These are phyloP conservation scores for Neoboletus magnificus DNA, from an alignment of 768 basidiomycete genomes.

Conservation along the genomic window DNA sequence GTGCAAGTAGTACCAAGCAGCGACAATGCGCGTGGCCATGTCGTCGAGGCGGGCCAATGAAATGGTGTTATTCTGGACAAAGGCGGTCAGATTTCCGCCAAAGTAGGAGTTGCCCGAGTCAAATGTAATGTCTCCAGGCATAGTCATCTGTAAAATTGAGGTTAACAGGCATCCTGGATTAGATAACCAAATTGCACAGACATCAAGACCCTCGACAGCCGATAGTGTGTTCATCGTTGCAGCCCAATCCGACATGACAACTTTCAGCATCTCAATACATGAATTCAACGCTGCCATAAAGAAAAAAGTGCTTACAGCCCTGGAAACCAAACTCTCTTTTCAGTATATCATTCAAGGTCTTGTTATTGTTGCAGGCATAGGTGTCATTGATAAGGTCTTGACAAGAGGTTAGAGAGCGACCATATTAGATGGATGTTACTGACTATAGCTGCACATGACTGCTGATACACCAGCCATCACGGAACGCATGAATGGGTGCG, in stretches of 20 bases:
- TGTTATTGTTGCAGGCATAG: slow-evolving; percentile 63
- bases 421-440: neutral
- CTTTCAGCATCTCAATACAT: slow-evolving; percentile 24
- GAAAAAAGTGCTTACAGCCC: slow-evolving; percentile 41
- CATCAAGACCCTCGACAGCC: slow-evolving; percentile 61
- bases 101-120: slow-evolving; percentile 46
- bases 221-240: slow-evolving; percentile 50
- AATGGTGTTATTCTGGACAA: slow-evolving; percentile 60
- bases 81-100: slow-evolving; percentile 54
- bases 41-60: slow-evolving; percentile 59
- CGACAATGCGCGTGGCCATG: slow-evolving; percentile 69
- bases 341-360: slow-evolving; percentile 55
- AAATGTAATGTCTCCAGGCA: slow-evolving; percentile 59
- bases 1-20: slow-evolving; percentile 50
- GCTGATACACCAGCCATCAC: slow-evolving; percentile 64
- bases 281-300: neutral
- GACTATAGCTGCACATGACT: slow-evolving; percentile 65
- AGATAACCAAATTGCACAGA: slow-evolving; percentile 25
- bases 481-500: slow-evolving; percentile 53
- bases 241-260: slow-evolving; percentile 60
- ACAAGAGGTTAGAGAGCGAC: neutral
- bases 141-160: slow-evolving; percentile 51
- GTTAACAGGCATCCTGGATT: neutral
- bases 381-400: slow-evolving; percentile 55
- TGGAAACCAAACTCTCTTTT: slow-evolving; percentile 68